Base-by-base conservation (phyloP, 2,329 filamentous ascomycete species). In the Exophiala xenobiotica region DNA sequence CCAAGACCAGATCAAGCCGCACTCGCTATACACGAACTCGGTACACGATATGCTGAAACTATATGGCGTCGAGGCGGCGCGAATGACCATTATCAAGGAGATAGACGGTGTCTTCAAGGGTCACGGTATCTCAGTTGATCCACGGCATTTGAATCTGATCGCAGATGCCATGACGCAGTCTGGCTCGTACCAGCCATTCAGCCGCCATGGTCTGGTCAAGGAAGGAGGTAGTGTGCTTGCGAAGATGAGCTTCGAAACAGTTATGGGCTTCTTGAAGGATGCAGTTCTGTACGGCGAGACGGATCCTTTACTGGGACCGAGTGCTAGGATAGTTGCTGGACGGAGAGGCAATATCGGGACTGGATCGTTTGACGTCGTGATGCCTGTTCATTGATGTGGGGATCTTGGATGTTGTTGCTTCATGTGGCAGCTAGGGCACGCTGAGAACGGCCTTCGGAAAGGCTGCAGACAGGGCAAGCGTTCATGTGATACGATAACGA, bases 181-280 rank as follows among this genome's bases (percentile, higher is more conserved):
- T 53, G 93, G 93, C 60, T 85, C 83, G 1, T 99, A 95, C 74
- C 87, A 85, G 41, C 86, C 93, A 1, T 99, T 99, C 74, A 96
- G 89, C 72, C 87, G 93, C 42, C 95, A 88, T 66, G 93, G 92
- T 1, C 76, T 99, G 33, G 70, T 75, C 54, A 85, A 83, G 66
- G 85, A 88, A 59, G 91, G 89, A 64, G 86, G 92, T 22, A 91
- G 86, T 60, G 90, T 93, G 0, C 92, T 99, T 63, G 92, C 93
- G 72, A 97, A 97, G 79, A 97, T 97, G 92, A 95, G 89, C 69
- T 99, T 97, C 74, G 93, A 99, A 79, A 99, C 93, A 3, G 99
- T 93, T 2, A 81, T 97, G 31, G 86, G 87, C 1, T 96, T 96
- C 76, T 78, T 99, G 64, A 91, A 88, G 69, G 93, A 97, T 66